phyloP scores from a whole-genome alignment of 2,329 filamentous ascomycete genomes.

The Apiospora aurea region DNA sequence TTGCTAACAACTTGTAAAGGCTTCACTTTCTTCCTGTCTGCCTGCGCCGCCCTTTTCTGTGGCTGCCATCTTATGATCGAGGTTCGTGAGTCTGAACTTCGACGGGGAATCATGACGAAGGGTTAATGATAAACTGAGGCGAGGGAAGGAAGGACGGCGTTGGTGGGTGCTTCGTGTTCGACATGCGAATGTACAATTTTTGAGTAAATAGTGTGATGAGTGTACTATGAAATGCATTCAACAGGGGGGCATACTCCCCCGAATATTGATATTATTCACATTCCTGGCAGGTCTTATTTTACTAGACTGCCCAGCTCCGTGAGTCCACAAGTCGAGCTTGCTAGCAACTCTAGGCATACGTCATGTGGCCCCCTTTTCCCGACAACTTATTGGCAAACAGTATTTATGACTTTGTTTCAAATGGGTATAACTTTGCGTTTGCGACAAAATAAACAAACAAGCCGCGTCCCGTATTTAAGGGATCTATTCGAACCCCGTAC shows the following conservation, averaged over 20 bases:
- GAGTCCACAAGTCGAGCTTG: neutral
- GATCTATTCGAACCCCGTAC: neutral
- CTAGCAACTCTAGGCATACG: neutral
- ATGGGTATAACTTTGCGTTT: neutral
- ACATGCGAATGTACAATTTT: neutral
- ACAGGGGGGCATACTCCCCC: neutral
- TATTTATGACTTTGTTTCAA: neutral
- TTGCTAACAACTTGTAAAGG: slow-evolving; percentile 52
- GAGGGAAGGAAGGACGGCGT: neutral
- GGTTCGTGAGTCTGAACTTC: slow-evolving; percentile 82
- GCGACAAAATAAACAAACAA: neutral
- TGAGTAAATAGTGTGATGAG: neutral
- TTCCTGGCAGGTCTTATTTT: neutral
- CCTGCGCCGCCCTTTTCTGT: slow-evolving; percentile 53
- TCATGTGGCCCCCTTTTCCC: neutral
- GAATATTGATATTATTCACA: neutral
- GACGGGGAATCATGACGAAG: slow-evolving; percentile 82
- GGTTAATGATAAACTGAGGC: slow-evolving; percentile 59
- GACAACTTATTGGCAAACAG: neutral
- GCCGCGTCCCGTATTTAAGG: neutral
- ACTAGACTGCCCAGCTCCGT: neutral
- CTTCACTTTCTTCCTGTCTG: slow-evolving; percentile 72
- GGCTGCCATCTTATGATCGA: slow-evolving; percentile 77
- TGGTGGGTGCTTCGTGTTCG: neutral
- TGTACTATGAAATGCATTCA: neutral